A percentile compares a stretch with the other conserved stretches of the same genome.
These are phyloP conservation scores for Serendipita sp. DNA, from an alignment of 768 basidiomycete genomes.

Conservation along the genomic window DNA sequence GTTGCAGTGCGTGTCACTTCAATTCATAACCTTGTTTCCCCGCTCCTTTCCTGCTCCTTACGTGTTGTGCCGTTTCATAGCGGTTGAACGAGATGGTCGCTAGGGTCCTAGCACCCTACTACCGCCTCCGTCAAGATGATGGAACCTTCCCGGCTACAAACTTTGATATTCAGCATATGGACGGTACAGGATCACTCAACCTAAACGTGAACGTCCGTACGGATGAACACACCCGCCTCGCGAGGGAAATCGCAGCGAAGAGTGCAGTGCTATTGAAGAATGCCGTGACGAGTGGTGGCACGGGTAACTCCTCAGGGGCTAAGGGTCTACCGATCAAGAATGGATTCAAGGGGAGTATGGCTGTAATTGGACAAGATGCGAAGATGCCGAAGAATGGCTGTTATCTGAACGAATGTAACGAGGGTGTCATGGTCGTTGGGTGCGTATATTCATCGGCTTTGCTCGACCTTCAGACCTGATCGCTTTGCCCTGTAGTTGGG, in stretches of 20 bases:
- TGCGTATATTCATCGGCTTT: not conserved
- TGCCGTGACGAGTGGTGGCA: conserved; percentile 16
- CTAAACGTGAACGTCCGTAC: conserved; percentile 17
- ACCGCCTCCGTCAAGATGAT: conserved; percentile 14
- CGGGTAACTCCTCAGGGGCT: conserved; percentile 5
- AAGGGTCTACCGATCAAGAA: not conserved
- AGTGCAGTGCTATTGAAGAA: conserved; percentile 25
- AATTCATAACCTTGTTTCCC: not conserved
- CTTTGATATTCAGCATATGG: conserved; percentile 7
- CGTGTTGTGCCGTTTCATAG: not conserved
- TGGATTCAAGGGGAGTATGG: conserved; percentile 5
- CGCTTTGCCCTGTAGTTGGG: conserved; percentile 9
- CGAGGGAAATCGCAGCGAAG: conserved; percentile 22
- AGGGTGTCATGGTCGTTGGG: conserved; percentile 12
- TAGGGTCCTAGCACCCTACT: conserved; percentile 20
- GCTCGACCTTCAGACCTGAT: not conserved
- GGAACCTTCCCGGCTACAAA: conserved; percentile 5
- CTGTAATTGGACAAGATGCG: conserved; percentile 10
- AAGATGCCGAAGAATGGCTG: conserved; percentile 8
- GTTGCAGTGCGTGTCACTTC: conserved; percentile 1
- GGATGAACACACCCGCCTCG: conserved; percentile 17
- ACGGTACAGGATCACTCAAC: conserved; percentile 6
- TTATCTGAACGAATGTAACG: conserved; percentile 10
- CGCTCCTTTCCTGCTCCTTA: not conserved
- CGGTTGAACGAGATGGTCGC: conserved; percentile 19